A percentile compares a stretch with the other conserved stretches of the same genome.
Conservation (phyloP, 2,329 filamentous ascomycete species). For the Orbilia ellipsospora region DNA sequence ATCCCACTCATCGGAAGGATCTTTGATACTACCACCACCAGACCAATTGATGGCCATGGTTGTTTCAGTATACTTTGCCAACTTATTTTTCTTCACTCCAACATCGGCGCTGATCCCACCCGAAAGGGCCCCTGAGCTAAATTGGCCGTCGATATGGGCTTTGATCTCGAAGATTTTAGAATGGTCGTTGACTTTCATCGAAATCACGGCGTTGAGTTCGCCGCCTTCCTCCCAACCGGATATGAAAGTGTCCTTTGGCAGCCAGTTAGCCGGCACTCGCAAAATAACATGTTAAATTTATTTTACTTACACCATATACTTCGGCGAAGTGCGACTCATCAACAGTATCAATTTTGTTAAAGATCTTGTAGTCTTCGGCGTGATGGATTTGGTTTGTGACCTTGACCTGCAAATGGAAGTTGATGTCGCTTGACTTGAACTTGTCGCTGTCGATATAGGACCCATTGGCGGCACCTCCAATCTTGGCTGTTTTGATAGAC, state of each 20-base stretch:
- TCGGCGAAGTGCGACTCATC: slow-evolving; percentile 48
- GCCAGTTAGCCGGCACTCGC: not conserved
- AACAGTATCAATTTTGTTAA: slow-evolving; percentile 41
- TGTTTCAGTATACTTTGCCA: slow-evolving; percentile 55
- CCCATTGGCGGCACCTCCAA: slow-evolving; percentile 58
- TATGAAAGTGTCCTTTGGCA: slow-evolving; percentile 12
- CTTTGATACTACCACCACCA: slow-evolving; percentile 58
- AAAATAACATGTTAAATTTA: not conserved
- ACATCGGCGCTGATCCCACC: slow-evolving; percentile 14
- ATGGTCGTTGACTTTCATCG: slow-evolving; percentile 50
- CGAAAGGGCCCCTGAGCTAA: slow-evolving; percentile 19
- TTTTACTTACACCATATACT: slow-evolving; percentile 57
- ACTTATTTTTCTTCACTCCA: slow-evolving; percentile 27
- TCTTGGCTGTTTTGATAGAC: slow-evolving; percentile 62
- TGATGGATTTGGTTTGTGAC: slow-evolving; percentile 58
- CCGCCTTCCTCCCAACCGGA: slow-evolving; percentile 59
- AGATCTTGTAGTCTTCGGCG: slow-evolving; percentile 47
- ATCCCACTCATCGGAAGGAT: slow-evolving; percentile 55
- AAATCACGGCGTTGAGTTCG: slow-evolving; percentile 59
- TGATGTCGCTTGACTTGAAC: slow-evolving; percentile 59
- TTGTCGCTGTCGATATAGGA: slow-evolving; percentile 29
- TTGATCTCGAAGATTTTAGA: slow-evolving; percentile 17
- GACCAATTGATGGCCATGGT: slow-evolving; percentile 58
- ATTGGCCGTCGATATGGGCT: slow-evolving; percentile 11
- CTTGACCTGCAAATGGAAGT: slow-evolving; percentile 58